phyloP scores from a whole-genome alignment of 352 stramenopile genomes.

The Globisporangium barbulae region DNA sequence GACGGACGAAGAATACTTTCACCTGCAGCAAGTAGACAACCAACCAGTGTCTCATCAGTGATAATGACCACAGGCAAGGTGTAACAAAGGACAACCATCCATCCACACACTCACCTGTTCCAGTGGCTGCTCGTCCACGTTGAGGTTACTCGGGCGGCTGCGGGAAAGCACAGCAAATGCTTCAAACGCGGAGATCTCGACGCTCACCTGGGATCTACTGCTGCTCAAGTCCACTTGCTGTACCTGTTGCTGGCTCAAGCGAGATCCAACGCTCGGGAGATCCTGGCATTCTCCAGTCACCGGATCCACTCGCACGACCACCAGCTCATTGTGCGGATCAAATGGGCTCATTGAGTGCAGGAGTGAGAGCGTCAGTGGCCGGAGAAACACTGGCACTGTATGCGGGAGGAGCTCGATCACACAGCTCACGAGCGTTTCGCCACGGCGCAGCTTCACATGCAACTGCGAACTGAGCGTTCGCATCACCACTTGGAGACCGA shows the following conservation, averaged over 20 bases:
- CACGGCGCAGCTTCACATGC: slow-evolving; percentile 17
- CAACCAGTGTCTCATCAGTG: background rate
- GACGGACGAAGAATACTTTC: slow-evolving; percentile 13
- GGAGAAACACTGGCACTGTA: slow-evolving; percentile 24
- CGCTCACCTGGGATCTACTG: background rate
- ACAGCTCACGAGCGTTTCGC: slow-evolving; percentile 39
- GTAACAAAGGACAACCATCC: background rate
- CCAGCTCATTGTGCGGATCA: slow-evolving; percentile 13
- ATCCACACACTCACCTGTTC: slow-evolving; percentile 10
- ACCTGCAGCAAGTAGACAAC: background rate
- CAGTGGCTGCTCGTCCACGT: slow-evolving; percentile 13
- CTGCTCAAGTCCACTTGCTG: background rate
- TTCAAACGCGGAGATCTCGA: slow-evolving; percentile 12
- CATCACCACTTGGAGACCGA: slow-evolving; percentile 51
- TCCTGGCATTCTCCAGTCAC: slow-evolving; percentile 16
- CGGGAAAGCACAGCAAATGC: slow-evolving; percentile 15
- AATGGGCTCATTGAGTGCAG: slow-evolving; percentile 20
- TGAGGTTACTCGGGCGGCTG: slow-evolving; percentile 9
- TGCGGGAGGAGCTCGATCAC: slow-evolving; percentile 43
- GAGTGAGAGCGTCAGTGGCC: slow-evolving; percentile 28
- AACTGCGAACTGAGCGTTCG: background rate
- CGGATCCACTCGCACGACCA: slow-evolving; percentile 28
- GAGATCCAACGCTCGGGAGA: background rate
- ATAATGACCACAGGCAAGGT: background rate
- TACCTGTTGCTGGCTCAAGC: background rate